Evolutionary conservation across 805 yeast genomes (phyloP).

Genomic region (Lachancea thermotolerans): DNA sequence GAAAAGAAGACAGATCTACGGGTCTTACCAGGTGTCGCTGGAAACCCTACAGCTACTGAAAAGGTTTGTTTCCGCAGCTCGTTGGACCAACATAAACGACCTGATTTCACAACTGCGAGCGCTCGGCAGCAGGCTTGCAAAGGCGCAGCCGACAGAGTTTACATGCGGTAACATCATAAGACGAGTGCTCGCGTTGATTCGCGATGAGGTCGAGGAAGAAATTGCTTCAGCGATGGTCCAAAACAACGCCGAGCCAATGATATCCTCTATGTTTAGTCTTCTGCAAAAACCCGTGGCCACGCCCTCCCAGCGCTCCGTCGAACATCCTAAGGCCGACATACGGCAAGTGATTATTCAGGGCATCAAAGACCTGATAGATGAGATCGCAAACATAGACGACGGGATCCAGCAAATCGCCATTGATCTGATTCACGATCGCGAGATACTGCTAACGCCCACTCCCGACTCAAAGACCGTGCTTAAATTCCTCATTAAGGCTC

Average conservation of each 20-base stretch:
- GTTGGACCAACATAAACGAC: constrained; percentile 78
- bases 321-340: constrained; percentile 45
- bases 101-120: constrained; percentile 63
- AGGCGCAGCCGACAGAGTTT: constrained; percentile 85
- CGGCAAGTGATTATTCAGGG: constrained; percentile 87
- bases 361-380: constrained; percentile 86
- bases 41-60: constrained; percentile 82
- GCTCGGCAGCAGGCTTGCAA: constrained; percentile 62
- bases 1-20: constrained; percentile 77
- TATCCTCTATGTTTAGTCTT: constrained; percentile 80
- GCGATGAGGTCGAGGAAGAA: constrained; percentile 73
- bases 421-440: constrained; percentile 91
- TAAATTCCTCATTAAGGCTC: constrained; percentile 78
- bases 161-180: constrained; percentile 87
- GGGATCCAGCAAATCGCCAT: constrained; percentile 86
- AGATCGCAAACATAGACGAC: constrained; percentile 81
- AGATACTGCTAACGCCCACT: constrained; percentile 79
- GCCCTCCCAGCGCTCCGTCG: constrained; percentile 18
- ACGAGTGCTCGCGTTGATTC: constrained; percentile 74
- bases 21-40: constrained; percentile 76
- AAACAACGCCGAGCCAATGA: constrained; percentile 43
- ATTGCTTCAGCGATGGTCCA: constrained; percentile 15
- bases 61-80: constrained; percentile 80
- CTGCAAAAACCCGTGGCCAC: constrained; percentile 43
- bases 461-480: constrained; percentile 87